These are phyloP conservation scores for Plasmopara viticola DNA, from an alignment of 352 stramenopile genomes.

Conservation along the genomic window DNA sequence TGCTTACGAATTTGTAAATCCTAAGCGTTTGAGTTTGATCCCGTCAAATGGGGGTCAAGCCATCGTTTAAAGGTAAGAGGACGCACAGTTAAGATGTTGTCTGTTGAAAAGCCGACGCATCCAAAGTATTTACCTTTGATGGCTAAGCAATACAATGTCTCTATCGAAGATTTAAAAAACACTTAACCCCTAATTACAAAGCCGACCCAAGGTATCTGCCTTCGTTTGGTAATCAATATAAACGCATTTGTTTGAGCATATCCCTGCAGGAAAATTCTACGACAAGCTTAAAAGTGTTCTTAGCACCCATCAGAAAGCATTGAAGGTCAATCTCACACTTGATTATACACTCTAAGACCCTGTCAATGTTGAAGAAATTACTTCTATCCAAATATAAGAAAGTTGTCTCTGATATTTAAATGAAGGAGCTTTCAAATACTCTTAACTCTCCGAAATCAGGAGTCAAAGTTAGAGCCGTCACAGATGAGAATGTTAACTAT, in stretches of 20 bases:
- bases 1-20: not conserved
- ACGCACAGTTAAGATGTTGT: conserved; percentile 11
- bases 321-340: not conserved
- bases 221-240: too few species aligned
- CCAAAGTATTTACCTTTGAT: not conserved
- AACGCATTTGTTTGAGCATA: too few species aligned
- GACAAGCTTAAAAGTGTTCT: too few species aligned
- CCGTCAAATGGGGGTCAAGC: conserved; percentile 10
- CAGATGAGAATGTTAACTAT: conserved; percentile 10
- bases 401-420: conserved; percentile 9
- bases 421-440: conserved; percentile 14
- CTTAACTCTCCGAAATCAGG: conserved; percentile 12
- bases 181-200: too few species aligned
- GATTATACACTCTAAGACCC: conserved; percentile 2
- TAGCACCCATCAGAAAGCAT: not conserved
- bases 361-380: conserved; percentile 3
- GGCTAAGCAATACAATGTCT: too few species aligned
- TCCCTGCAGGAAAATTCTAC: too few species aligned
- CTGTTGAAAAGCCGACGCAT: not conserved
- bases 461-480: conserved; percentile 12
- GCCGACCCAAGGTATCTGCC: too few species aligned
- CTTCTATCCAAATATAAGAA: conserved; percentile 5
- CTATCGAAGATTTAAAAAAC: too few species aligned
- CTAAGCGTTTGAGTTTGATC: not conserved
- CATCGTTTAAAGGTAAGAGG: conserved; percentile 19